Base-by-base conservation (phyloP, 2,329 filamentous ascomycete species). In the Fusarium citri region DNA sequence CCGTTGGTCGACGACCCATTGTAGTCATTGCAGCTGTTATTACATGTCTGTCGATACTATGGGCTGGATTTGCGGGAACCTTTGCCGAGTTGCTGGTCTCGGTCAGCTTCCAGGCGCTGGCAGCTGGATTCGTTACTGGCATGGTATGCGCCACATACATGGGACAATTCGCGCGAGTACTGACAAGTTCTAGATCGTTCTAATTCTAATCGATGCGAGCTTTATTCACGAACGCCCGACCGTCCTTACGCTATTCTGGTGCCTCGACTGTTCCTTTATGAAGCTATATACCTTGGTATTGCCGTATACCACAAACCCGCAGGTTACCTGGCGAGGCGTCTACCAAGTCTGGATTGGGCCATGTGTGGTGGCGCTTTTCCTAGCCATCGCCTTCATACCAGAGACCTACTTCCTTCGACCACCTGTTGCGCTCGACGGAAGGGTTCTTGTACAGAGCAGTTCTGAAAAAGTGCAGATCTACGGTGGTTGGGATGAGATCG, bases 221-320 rank as follows among this genome's bases (percentile, higher is more conserved):
- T 71, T 72, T 14, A 72, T 71, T 1, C 68, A 72, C 14, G 69
- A 71, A n/a, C 65, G 69, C 0, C 69, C 68, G 1, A 67, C 11
- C 2, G 65, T 62, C 3, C 28, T 71, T 7, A 72, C 69, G 2
- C 1, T 72, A 2, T 69, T 37, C 31, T 72, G 61, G 65, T 63
- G 65, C 10, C 9, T 26, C 1, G 69, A 66, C 4, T 50, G 49
- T 6, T 3, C 18, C 18, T 18, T 63, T 14, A 60, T 71, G 37
- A 71, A 59, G 26, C n/a, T 72, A 5, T 42, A 42, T 1, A 8
- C 49, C 3, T 46, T 72, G 2, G 12, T 69, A 2, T 6, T 71
- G 2, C 65, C 69, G 1, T 42, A 55, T 0, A 53, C 48, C 1
- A 57, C 51, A 4, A 50, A 72, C 9, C 3, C 46, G 5, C 9